Conservation (phyloP, 768 basidiomycete genomes). For the Lactarius hatsudake region DNA sequence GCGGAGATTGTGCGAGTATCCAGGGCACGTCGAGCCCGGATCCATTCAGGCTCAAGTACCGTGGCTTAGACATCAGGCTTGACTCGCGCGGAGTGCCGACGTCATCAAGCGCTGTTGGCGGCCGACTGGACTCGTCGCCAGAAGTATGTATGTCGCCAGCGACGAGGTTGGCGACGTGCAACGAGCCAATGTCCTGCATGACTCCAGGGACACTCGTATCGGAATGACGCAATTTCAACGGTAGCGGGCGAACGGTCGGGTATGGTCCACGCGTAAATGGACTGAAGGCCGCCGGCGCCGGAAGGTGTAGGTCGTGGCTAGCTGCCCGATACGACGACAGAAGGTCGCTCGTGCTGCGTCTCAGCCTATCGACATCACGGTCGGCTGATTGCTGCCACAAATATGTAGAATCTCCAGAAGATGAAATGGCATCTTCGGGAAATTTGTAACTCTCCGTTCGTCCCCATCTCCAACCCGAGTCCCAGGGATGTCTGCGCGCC, state of each 20-base stretch:
- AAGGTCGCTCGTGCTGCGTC: conserved; percentile 15
- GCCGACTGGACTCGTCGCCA: conserved; percentile 33
- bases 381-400: conserved; percentile 11
- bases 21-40: conserved; percentile 37
- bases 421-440: conserved; percentile 11
- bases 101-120: conserved; percentile 29
- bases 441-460: conserved; percentile 30
- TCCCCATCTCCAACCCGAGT: conserved; percentile 17
- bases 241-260: conserved; percentile 29
- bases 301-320: conserved; percentile 1
- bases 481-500: conserved; percentile 24
- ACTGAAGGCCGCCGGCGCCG: conserved; percentile 1
- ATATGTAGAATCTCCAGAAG: conserved; percentile 5
- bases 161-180: conserved; percentile 48
- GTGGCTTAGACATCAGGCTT: conserved; percentile 30
- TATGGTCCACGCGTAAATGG: conserved; percentile 8
- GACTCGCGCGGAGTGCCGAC: conserved; percentile 28
- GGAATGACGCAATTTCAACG: conserved; percentile 27
- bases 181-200: conserved; percentile 40
- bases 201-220: conserved; percentile 34
- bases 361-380: not conserved
- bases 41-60: conserved; percentile 36
- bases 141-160: conserved; percentile 44
- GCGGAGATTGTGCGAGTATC: conserved; percentile 21
- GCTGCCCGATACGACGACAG: not conserved